Conservation (phyloP, 768 basidiomycete species). For the Mycena haematopus region DNA sequence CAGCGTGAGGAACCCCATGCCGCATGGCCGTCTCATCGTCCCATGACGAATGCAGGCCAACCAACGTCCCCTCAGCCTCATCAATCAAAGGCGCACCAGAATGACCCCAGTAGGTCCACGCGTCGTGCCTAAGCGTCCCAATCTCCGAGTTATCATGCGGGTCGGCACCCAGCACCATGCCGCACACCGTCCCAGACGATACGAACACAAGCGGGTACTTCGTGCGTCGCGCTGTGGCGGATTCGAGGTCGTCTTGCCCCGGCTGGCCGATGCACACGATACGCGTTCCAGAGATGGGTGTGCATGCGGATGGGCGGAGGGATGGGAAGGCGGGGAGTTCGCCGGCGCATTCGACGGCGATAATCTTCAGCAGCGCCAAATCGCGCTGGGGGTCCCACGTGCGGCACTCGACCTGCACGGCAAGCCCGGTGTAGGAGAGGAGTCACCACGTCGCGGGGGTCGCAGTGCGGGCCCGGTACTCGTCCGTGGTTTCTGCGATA, state of each 20-base stretch:
- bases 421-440: slow-evolving; percentile 6
- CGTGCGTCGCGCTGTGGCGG: slow-evolving; percentile 9
- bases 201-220: slow-evolving; percentile 1
- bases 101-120: slow-evolving; percentile 19
- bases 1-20: slow-evolving; percentile 4
- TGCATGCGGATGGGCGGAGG: background rate
- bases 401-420: slow-evolving; percentile 12
- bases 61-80: slow-evolving; percentile 3
- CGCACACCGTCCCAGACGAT: background rate
- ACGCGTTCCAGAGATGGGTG: background rate
- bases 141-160: slow-evolving; percentile 16
- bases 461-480: background rate
- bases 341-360: background rate
- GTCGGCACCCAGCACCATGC: slow-evolving; percentile 4
- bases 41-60: slow-evolving; percentile 15
- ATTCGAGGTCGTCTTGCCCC: slow-evolving; percentile 16
- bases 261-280: slow-evolving; percentile 19
- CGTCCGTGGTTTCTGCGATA: slow-evolving; percentile 11
- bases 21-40: slow-evolving; percentile 15
- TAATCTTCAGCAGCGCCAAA: slow-evolving; percentile 13
- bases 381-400: slow-evolving; percentile 15
- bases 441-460: background rate
- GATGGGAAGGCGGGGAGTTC: background rate
- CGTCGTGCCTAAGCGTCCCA: slow-evolving; percentile 15
- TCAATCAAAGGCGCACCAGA: slow-evolving; percentile 9